Evolutionary conservation across 768 basidiomycete genomes (phyloP), one percentile per base, ranked within the genome.

Genomic region (Rhizopogon roseolus): DNA sequence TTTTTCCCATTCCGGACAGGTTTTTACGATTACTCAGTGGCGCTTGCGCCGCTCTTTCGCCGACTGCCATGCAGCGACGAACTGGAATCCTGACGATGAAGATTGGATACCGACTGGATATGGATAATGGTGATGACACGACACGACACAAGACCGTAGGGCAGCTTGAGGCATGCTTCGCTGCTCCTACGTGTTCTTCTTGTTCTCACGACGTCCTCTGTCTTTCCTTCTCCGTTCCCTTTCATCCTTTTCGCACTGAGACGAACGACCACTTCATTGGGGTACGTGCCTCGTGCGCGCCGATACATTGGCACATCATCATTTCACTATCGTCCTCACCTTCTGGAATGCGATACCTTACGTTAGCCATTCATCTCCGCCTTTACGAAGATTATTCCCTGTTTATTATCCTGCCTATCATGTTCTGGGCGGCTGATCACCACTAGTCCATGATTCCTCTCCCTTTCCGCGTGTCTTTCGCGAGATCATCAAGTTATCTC

Each of bases 201-300:
- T 75, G 78, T 70, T 72, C 59, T 59, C 53, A 28, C 64, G 71
- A 67, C 66, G 65, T 59, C 75, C 71, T 72, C 57, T 71, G 64
- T 67, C 60, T 62, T 64, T 60, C 65, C 66, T 64, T 66, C 78
- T 77, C 81, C 78, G 65, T 56, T 75, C 80, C 74, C 59, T 65
- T 72, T 81, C 71, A 66, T 74, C 80, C 84, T 74, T 79, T 70
- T 63, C 64, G 63, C 68, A 78, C 80, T 82, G 68, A 79, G 76
- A 80, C 79, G 84, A 52, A 85, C 84, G 85, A 87, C 84, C 86
- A 81, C 86, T 88, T 89, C 54, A 68, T 63, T 88, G 88, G 80
- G 86, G 86, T 82, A 75, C 82, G 85, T 84, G 78, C 79, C 80
- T 85, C 84, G 82, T 76, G 76, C 77, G 73, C 75, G 84, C 86